Evolutionary conservation across 371 early-diverging fungal genomes (phyloP).

Genomic region (Mortierella sp.): DNA sequence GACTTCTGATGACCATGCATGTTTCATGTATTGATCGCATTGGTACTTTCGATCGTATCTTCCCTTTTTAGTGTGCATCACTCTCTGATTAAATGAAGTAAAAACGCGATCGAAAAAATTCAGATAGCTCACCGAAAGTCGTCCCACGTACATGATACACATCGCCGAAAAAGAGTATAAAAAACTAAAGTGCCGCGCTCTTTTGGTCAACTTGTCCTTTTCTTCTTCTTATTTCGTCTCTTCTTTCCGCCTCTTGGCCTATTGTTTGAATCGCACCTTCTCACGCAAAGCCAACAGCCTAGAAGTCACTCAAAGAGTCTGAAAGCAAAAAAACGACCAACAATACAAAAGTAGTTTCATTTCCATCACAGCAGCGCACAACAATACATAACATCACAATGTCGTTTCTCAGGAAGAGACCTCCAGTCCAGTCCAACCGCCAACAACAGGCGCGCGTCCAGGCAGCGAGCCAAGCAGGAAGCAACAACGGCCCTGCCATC

Average conservation of each 20-base stretch:
- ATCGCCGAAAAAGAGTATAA: too few species aligned
- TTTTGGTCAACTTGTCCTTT: not conserved
- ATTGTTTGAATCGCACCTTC: not conserved
- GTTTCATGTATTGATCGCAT: too few species aligned
- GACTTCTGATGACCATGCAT: too few species aligned
- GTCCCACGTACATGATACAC: too few species aligned
- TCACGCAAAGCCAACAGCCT: not conserved
- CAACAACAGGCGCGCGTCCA: constrained; percentile 24
- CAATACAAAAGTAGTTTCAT: too few species aligned
- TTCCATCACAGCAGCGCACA: not conserved
- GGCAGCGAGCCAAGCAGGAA: constrained; percentile 5
- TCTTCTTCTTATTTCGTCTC: not conserved
- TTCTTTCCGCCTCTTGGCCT: constrained; percentile 1
- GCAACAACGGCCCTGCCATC: constrained; percentile 30
- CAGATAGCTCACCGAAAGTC: too few species aligned
- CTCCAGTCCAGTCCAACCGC: constrained; percentile 37
- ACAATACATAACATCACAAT: not conserved
- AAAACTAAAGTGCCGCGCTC: not conserved
- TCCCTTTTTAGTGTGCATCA: too few species aligned
- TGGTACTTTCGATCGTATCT: too few species aligned
- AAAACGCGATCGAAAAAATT: too few species aligned
- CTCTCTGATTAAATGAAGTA: too few species aligned
- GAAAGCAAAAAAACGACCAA: not conserved
- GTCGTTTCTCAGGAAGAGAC: constrained; percentile 33
- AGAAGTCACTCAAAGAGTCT: not conserved